Percentiles rank a stretch among this genome's conserved stretches.
phyloP scores from a whole-genome alignment of 208 protist species.

The Tritrichomonas musculus region DNA sequence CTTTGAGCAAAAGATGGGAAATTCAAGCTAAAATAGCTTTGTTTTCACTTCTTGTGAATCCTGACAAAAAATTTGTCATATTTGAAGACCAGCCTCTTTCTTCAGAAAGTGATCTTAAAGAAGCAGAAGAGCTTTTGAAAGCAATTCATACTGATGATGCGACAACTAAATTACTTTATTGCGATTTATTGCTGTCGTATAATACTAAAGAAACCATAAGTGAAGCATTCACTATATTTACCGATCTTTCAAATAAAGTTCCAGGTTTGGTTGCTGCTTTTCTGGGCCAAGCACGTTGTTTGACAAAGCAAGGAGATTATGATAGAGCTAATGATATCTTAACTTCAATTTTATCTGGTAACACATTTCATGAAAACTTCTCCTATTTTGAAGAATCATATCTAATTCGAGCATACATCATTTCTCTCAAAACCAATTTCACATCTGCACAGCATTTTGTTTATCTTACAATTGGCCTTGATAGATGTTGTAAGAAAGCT shows the following conservation, averaged over 20 bases:
- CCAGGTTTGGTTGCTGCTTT: not conserved
- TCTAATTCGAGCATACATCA: not conserved
- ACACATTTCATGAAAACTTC: not conserved
- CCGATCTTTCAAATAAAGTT: not conserved
- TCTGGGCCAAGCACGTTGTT: not conserved
- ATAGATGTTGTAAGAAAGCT: not conserved
- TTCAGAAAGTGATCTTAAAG: not conserved
- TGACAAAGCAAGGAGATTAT: not conserved
- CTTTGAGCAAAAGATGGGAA: not conserved
- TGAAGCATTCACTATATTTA: not conserved
- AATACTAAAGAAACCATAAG: not conserved
- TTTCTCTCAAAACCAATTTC: not conserved
- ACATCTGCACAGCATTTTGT: not conserved
- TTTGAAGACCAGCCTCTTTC: not conserved
- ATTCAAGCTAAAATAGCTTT: not conserved
- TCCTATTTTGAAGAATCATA: slow-evolving; percentile 7
- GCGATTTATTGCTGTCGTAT: not conserved
- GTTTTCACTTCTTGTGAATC: not conserved
- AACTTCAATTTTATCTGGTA: not conserved
- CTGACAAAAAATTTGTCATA: not conserved
- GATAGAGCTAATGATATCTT: not conserved
- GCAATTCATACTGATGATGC: not conserved
- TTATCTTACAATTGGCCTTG: not conserved
- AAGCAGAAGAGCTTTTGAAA: not conserved
- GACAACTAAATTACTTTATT: not conserved